A percentile compares a stretch with the other conserved stretches of the same genome.
Conservation (phyloP, 306 rosid species). For the Malus orientalis region DNA sequence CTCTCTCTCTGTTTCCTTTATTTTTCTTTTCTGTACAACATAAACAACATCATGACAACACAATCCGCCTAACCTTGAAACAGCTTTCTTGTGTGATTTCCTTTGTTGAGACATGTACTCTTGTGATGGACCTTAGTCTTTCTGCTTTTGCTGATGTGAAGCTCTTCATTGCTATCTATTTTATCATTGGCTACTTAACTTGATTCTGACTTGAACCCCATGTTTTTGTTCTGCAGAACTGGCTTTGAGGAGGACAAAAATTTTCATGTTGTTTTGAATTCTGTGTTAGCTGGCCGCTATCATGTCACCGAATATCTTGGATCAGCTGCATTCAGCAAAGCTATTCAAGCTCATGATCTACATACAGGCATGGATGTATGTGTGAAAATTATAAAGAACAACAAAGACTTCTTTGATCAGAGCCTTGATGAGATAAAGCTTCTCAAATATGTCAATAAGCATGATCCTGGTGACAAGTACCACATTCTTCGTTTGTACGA, state of each 20-base stretch:
- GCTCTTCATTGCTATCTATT: neutral
- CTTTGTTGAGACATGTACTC: neutral
- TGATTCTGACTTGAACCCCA: slow-evolving; percentile 23
- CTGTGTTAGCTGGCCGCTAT: slow-evolving; percentile 94
- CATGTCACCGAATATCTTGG: slow-evolving; percentile 99
- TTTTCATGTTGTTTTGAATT: slow-evolving; percentile 89
- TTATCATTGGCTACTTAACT: neutral
- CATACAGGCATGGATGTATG: slow-evolving; percentile 99
- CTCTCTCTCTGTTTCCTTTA: neutral
- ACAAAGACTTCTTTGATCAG: slow-evolving; percentile 98
- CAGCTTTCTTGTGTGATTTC: neutral
- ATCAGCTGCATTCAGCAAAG: slow-evolving; percentile 99
- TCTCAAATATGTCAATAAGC: slow-evolving; percentile 93
- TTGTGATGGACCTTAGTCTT: neutral
- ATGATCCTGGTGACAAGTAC: slow-evolving; percentile 91
- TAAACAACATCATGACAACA: neutral
- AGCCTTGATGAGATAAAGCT: slow-evolving; percentile 99
- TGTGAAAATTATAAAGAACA: slow-evolving; percentile 95
- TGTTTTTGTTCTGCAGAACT: slow-evolving; percentile 63
- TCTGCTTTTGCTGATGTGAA: neutral
- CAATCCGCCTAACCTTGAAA: neutral
- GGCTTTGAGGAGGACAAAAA: slow-evolving; percentile 99
- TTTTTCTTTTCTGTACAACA: neutral
- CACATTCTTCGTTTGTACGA: slow-evolving; percentile 94
- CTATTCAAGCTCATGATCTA: slow-evolving; percentile 96